Percentiles rank a stretch among this genome's conserved stretches.
Conservation (phyloP, 2,329 filamentous ascomycete genomes). For the Eurotiales sp. region DNA sequence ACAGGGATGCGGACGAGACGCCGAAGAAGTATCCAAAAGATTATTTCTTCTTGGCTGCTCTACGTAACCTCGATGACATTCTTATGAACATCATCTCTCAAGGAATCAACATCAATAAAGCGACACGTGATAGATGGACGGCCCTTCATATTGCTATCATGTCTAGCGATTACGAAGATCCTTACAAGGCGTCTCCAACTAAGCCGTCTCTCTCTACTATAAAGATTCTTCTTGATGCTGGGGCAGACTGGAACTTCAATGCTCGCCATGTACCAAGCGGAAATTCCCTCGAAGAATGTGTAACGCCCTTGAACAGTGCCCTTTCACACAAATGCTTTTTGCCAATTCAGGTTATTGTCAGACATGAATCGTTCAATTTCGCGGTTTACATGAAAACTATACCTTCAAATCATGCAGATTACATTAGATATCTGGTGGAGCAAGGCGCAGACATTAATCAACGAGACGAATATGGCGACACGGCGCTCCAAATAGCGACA, state of each 20-base stretch:
- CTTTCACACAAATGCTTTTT: background rate
- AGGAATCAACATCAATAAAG: slow-evolving; percentile 7
- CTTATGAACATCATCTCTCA: slow-evolving; percentile 6
- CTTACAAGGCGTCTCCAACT: too few species aligned
- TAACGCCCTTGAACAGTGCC: background rate
- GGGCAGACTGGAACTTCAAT: slow-evolving; percentile 10
- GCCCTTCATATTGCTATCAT: slow-evolving; percentile 2
- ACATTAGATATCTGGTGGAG: background rate
- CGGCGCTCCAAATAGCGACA: slow-evolving; percentile 7
- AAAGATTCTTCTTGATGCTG: slow-evolving; percentile 7
- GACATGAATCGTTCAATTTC: slow-evolving; percentile 6
- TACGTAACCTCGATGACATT: slow-evolving; percentile 1
- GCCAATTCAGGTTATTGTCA: background rate
- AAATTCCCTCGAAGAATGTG: background rate
- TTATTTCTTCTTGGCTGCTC: slow-evolving; percentile 1
- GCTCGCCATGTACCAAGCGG: too few species aligned
- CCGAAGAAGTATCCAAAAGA: slow-evolving; percentile 1
- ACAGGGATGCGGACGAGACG: background rate
- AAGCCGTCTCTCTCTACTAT: too few species aligned
- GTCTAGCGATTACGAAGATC: too few species aligned
- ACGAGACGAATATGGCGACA: background rate
- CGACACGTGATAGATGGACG: background rate
- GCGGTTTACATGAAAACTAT: slow-evolving; percentile 7
- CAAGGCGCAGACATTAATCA: slow-evolving; percentile 8
- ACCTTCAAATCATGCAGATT: background rate